A percentile compares a stretch with the other conserved stretches of the same genome.
Evolutionary conservation across 2,329 filamentous ascomycete genomes (phyloP).

Genomic region (Aureobasidium lini): DNA sequence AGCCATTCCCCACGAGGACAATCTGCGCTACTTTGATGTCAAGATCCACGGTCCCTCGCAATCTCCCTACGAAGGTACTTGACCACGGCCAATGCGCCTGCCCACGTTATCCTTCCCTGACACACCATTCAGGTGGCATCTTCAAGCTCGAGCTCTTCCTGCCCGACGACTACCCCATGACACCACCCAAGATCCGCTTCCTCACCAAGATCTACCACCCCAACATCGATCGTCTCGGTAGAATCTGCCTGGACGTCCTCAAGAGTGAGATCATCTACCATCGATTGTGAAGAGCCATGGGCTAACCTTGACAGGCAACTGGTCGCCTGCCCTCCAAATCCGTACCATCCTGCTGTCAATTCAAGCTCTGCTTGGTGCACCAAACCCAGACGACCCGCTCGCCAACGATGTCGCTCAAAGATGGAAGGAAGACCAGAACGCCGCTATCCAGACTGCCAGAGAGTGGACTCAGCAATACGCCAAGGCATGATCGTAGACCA

Average conservation of each 20-base stretch:
- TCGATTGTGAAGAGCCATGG: background rate
- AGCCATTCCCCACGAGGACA: constrained; percentile 91
- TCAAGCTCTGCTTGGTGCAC: constrained; percentile 88
- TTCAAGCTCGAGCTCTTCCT: constrained; percentile 98
- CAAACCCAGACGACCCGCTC: constrained; percentile 96
- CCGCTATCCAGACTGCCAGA: constrained; percentile 82
- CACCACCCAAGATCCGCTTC: constrained; percentile 95
- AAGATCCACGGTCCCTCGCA: constrained; percentile 87
- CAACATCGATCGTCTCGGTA: constrained; percentile 94
- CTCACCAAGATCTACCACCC: constrained; percentile 99
- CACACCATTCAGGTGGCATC: constrained; percentile 55
- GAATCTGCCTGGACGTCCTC: constrained; percentile 93
- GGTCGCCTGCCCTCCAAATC: constrained; percentile 96
- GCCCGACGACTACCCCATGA: constrained; percentile 99
- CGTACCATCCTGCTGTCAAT: constrained; percentile 98
- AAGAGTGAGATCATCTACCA: constrained; percentile 59
- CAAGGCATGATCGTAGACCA: constrained; percentile 32
- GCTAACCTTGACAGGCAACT: constrained; percentile 64
- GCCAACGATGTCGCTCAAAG: constrained; percentile 95
- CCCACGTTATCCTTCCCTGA: background rate
- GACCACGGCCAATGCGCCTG: background rate
- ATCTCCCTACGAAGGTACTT: constrained; percentile 86
- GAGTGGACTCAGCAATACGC: constrained; percentile 89
- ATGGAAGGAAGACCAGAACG: constrained; percentile 94
- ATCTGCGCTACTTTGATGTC: constrained; percentile 96